Conservation (phyloP, 2,329 filamentous ascomycete genomes). For the Pochonia chlamydosporia region DNA sequence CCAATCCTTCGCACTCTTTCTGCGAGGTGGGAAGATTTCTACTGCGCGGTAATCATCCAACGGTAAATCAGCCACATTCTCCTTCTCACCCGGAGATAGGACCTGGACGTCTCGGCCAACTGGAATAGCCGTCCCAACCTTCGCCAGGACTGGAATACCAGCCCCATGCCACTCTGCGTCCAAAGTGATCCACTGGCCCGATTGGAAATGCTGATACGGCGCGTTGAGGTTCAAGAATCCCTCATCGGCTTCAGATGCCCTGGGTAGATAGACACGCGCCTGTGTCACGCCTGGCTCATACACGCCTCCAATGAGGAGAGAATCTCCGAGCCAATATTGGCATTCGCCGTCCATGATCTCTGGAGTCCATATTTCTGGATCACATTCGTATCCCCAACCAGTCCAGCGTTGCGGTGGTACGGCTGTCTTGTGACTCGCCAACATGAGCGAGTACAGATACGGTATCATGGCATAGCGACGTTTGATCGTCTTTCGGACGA, state of each 20-base stretch:
- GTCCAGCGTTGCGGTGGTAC: slow-evolving; percentile 65
- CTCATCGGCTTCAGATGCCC: slow-evolving; percentile 32
- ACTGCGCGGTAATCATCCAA: slow-evolving; percentile 36
- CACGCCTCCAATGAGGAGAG: slow-evolving; percentile 60
- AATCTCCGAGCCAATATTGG: slow-evolving; percentile 70
- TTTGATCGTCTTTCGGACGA: slow-evolving; percentile 61
- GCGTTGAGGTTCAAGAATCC: slow-evolving; percentile 59
- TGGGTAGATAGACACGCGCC: slow-evolving; percentile 58
- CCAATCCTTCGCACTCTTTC: slow-evolving; percentile 14
- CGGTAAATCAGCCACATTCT: slow-evolving; percentile 31
- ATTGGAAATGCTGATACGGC: slow-evolving; percentile 50
- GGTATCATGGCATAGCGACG: slow-evolving; percentile 67
- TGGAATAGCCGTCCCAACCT: slow-evolving; percentile 33
- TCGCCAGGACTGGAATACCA: slow-evolving; percentile 32
- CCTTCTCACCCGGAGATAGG: slow-evolving; percentile 26
- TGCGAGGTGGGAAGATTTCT: slow-evolving; percentile 35
- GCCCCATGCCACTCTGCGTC: slow-evolving; percentile 36
- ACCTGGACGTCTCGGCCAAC: slow-evolving; percentile 32
- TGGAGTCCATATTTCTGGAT: slow-evolving; percentile 58
- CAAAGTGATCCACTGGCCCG: slow-evolving; percentile 33
- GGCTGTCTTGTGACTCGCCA: slow-evolving; percentile 56
- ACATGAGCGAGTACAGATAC: slow-evolving; percentile 61
- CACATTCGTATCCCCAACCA: slow-evolving; percentile 65
- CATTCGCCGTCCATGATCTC: slow-evolving; percentile 56
- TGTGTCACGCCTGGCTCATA: slow-evolving; percentile 50